Evolutionary conservation across 2,329 filamentous ascomycete species (phyloP), one percentile per base, ranked within the genome.

Genomic region (Camillea tinctor): DNA sequence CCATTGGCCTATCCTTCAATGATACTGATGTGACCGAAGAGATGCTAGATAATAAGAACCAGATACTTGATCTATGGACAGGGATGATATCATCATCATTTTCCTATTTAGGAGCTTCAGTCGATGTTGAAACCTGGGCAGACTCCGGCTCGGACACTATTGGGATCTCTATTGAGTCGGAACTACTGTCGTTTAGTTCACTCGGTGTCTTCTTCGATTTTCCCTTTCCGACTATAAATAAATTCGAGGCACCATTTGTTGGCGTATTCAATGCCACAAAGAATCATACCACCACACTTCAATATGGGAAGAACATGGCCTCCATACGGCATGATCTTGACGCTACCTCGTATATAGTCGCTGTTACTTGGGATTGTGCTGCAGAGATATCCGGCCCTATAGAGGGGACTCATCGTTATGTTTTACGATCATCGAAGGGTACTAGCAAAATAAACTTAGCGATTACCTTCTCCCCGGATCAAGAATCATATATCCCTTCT

Each of bases 171-270:
- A 69, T 83, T 11, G 68, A 74, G 13, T 83, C 80, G 0, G 66
- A 72, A 0, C 68, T 82, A 2, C 63, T 84, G 7, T 67, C 64
- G 4, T 62, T 63, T 1, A 76, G 74, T 0, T 63, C 67, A 4
- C 66, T 84, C 7, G 77, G 79, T 0, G 66, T 84, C 5, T 83
- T 82, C 63, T 77, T 84, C 57, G 81, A 84, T 57, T 84, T 82
- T 57, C 81, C 83, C 2, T 79, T 80, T 56, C 74, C 81, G 20
- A 79, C 75, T 17, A 69, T 70, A 23, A 80, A 81, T 64, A 84
- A 84, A 63, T 84, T 84, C 58, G 81, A 84, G 44, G 80, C 80
- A 1, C 81, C 82, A 1, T 84, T 80, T 61, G 81, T 85, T 1
- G 82, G 82, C 1, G 68, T 81, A 4, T 83, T 79, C 71, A 81